Conservation (phyloP, 805 yeast species). For the Candida odintsovae region DNA sequence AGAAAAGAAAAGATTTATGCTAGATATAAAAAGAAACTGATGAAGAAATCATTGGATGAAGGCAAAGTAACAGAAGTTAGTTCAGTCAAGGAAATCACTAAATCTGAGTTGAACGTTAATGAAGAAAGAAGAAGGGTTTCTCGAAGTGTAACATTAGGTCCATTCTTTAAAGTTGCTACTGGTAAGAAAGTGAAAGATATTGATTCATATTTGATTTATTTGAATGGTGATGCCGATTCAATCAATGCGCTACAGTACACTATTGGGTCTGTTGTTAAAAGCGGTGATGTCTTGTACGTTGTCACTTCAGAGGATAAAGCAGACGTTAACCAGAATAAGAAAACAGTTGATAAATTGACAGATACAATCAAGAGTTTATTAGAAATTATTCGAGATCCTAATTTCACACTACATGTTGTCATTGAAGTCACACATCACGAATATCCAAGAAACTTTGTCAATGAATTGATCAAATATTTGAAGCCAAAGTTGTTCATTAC, state of each 20-base stretch:
- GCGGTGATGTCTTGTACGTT: conserved; percentile 75
- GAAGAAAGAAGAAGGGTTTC: conserved; percentile 50
- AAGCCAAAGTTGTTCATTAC: conserved; percentile 25
- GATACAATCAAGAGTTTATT: conserved; percentile 9
- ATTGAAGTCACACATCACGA: conserved; percentile 31
- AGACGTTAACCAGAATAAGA: conserved; percentile 20
- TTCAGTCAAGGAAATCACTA: conserved; percentile 42
- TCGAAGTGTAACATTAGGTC: conserved; percentile 65
- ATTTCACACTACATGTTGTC: conserved; percentile 24
- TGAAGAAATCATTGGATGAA: conserved; percentile 12
- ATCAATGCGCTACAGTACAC: conserved; percentile 83
- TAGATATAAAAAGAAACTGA: conserved; percentile 16
- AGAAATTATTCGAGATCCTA: conserved; percentile 10
- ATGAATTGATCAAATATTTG: conserved; percentile 30
- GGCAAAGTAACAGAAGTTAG: conserved; percentile 21
- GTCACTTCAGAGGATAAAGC: conserved; percentile 42
- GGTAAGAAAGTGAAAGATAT: conserved; percentile 19
- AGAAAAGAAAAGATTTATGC: conserved; percentile 14
- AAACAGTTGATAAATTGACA: conserved; percentile 10
- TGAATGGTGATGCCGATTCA: conserved; percentile 81
- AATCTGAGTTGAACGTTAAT: conserved; percentile 52
- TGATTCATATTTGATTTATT: conserved; percentile 69
- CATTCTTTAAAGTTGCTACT: conserved; percentile 34
- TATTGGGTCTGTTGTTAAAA: conserved; percentile 76
- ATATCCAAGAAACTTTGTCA: conserved; percentile 33